Conservation (phyloP, 2,329 filamentous ascomycete species). For the Aureobasidium sp. region DNA sequence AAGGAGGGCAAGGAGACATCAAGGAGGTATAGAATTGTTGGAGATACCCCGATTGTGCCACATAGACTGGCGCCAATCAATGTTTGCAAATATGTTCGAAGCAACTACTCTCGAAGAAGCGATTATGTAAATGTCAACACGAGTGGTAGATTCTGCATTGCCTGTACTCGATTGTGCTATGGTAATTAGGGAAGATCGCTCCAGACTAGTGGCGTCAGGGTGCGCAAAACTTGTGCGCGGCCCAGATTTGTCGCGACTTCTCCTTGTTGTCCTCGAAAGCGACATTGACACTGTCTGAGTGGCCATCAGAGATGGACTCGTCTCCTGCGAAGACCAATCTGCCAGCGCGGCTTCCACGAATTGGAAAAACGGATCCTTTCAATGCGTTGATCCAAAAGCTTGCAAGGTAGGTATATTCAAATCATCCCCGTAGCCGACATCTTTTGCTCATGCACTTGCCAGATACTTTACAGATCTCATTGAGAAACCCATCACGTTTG, state of each 20-base stretch:
- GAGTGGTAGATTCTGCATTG: neutral
- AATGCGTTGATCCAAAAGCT: constrained; percentile 59
- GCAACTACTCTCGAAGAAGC: neutral
- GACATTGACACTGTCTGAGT: neutral
- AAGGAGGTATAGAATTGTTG: neutral
- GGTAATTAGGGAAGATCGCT: neutral
- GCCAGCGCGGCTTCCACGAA: constrained; percentile 27
- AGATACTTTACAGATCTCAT: constrained; percentile 58
- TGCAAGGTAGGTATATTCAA: constrained; percentile 40
- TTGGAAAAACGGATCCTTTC: constrained; percentile 52
- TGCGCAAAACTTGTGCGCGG: neutral
- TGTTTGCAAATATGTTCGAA: neutral
- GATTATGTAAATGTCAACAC: neutral
- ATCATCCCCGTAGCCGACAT: constrained; percentile 19
- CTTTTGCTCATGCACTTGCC: constrained; percentile 12
- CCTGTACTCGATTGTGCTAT: neutral
- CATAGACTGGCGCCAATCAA: neutral
- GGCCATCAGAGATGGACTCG: neutral
- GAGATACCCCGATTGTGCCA: constrained; percentile 3
- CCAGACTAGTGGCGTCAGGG: constrained; percentile 2
- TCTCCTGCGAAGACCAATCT: neutral
- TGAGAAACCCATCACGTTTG: constrained; percentile 59
- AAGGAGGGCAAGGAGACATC: neutral
- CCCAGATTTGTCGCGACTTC: neutral
- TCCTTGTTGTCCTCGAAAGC: neutral